A percentile compares a stretch with the other conserved stretches of the same genome.
Evolutionary conservation across 1,284 basidiomycete species (phyloP).

Genomic region (Trichosporon sp.): DNA sequence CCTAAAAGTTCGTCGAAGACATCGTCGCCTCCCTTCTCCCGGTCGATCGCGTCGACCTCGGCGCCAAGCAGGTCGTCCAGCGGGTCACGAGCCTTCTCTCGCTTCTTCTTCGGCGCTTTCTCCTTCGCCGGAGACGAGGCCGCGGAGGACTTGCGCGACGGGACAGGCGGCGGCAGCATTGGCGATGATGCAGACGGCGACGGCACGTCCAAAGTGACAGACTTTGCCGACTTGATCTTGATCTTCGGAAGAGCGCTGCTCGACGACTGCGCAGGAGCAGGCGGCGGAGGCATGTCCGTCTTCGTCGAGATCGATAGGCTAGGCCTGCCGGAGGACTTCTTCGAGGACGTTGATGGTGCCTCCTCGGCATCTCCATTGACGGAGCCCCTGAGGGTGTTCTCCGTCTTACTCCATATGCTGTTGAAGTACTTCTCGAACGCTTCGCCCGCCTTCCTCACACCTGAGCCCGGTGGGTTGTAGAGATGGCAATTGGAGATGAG

Average conservation of each 20-base stretch:
- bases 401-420: constrained; percentile 36
- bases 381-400: constrained; percentile 34
- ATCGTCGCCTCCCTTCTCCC: constrained; percentile 12
- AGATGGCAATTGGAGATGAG: constrained; percentile 82
- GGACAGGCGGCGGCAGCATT: constrained; percentile 44
- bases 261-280: not conserved
- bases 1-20: constrained; percentile 30
- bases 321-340: not conserved
- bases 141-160: constrained; percentile 11
- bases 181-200: constrained; percentile 12
- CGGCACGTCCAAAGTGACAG: constrained; percentile 23
- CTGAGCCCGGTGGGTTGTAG: constrained; percentile 72
- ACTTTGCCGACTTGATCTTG: constrained; percentile 35
- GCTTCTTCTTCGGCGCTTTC: constrained; percentile 5
- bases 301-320: constrained; percentile 2
- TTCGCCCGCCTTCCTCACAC: constrained; percentile 69
- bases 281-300: constrained; percentile 18
- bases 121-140: constrained; percentile 12
- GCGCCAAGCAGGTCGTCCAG: constrained; percentile 44
- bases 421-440: constrained; percentile 77
- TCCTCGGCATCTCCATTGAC: not conserved
- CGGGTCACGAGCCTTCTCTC: constrained; percentile 8
- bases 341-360: not conserved
- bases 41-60: constrained; percentile 43
- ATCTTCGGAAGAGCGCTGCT: constrained; percentile 19